Base-by-base conservation (phyloP, 78 protist species). In the Pelomyxa schiedti region DNA sequence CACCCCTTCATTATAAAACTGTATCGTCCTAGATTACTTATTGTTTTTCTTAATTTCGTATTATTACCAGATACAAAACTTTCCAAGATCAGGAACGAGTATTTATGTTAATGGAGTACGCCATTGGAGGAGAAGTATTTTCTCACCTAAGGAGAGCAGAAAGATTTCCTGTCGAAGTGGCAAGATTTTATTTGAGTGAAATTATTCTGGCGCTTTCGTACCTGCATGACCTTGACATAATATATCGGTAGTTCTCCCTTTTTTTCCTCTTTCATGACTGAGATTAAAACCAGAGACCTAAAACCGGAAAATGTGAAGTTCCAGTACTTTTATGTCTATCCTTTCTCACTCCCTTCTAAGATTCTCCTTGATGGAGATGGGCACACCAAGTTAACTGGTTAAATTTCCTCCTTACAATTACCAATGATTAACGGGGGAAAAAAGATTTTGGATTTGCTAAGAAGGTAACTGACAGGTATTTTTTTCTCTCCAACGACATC, bases 101-200 rank as follows among this genome's bases (percentile, higher is more conserved):
- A 28, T 92, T 92, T 80, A 28, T 92, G 40, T 66, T 90, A n/a
- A 58, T 86, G 22, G 96, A 95, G 72, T 92, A 69, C 36, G 77
- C 86, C 7, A 38, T 32, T 9, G 98, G 98, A 0, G 98, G 98
- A 1, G 98, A 95, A 63, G 26, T 95, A 26, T 95, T 92, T 66
- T 47, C 83, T 16, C 93, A 82, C 67, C 43, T 82, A 3, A 74
- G 71, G 35, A 65, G 39, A 28, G 6, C 22, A 16, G 72, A 76
- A 28, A 38, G 69, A 5, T 81, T 72, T 64, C 69, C 73, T 8
- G 2, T 2, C 9, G 68, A 76, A 5, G 5, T 8, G 32, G 43
- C 82, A 9, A 37, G 58, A 3, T 76, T 83, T 52, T 83, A 75
- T 42, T 41, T 73, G 22, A 82, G 83, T 7, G 79, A 83, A 39